Base-by-base conservation (phyloP, 805 yeast species). In the Spathaspora passalidarum region DNA sequence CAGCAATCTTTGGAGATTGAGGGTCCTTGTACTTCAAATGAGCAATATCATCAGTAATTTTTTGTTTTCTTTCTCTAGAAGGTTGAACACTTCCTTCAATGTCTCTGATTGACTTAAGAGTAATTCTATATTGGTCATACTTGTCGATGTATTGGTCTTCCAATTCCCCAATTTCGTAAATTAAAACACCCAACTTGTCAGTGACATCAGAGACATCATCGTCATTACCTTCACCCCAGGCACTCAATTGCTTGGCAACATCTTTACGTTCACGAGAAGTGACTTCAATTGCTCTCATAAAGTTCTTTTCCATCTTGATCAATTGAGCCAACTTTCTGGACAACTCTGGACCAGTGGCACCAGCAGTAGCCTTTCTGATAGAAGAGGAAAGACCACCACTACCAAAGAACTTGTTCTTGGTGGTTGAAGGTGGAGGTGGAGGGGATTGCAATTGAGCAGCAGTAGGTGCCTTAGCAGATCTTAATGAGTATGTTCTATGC, bases 401-500 rank as follows among this genome's bases (percentile, higher is more conserved):
- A 62, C 98, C 98, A 62, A 94, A 92, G 75, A 91, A 92, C 62
- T 84, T 83, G 59, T 84, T 80, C 75, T 89, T 89, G 61, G 97
- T 86, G 45, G 96, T 75, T 25, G 97, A 83, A 36, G 96, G 84
- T 54, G 97, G 98, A 40, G 98, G 98, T 46, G 96, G 92, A 26
- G 98, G 97, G 42, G 87, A 79, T 66, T 86, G 91, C 71, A 92
- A 72, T 73, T 92, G 97, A 55, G 96, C 81, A 49, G 98, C 98
- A 47, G 99, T 91, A 51, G 99, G 99, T 34, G 97, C 98, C 72
- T 96, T 87, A 46, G 85, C 69, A 59, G 90, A 84, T 81, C 99
- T 90, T 72, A 92, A 79, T 29, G 99, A 92, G 74, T 94, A 94
- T 42, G 99, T 92, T 84, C 97, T 87, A 80, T 92, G 97, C 99